Percentiles rank a stretch among this genome's conserved stretches.
phyloP scores from a whole-genome alignment of 2,329 filamentous ascomycete species.

The Ophiocordyceps camponoti-saundersi region DNA sequence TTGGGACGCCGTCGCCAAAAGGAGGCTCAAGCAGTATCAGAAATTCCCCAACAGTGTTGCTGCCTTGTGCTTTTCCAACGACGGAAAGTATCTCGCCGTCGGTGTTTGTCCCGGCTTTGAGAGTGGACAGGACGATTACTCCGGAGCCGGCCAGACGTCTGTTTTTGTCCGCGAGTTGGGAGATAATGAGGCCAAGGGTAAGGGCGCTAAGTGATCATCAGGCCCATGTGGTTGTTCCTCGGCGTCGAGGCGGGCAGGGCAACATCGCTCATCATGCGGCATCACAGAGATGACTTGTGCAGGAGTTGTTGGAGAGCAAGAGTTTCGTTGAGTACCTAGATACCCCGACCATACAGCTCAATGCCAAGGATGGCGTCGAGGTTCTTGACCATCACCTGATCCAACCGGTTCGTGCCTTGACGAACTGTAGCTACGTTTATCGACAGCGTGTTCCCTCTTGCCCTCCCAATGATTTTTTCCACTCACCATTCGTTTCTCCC shows the following conservation, averaged over 20 bases:
- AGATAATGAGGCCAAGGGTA: slow-evolving; percentile 77
- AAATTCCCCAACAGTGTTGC: slow-evolving; percentile 67
- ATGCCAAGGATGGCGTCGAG: slow-evolving; percentile 1
- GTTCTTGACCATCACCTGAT: neutral
- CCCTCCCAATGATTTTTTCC: no score
- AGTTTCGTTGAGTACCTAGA: slow-evolving; percentile 12
- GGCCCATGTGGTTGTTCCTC: neutral
- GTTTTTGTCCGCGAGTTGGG: slow-evolving; percentile 71
- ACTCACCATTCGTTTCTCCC: neutral
- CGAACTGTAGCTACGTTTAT: no score
- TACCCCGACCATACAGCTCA: slow-evolving; percentile 12
- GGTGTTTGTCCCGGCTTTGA: slow-evolving; percentile 78
- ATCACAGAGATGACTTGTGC: neutral
- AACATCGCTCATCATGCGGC: neutral
- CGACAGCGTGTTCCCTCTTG: no score
- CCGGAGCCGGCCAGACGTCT: slow-evolving; percentile 53
- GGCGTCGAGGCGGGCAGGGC: neutral
- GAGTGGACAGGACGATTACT: slow-evolving; percentile 66
- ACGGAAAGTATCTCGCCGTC: slow-evolving; percentile 65
- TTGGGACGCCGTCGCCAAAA: slow-evolving; percentile 85
- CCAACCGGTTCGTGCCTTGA: no score
- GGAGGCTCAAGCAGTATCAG: slow-evolving; percentile 77
- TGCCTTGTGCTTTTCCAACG: slow-evolving; percentile 56
- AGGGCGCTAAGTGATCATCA: slow-evolving; percentile 45
- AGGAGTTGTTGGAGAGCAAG: neutral